Evolutionary conservation across 139 green algal genomes (phyloP).

Genomic region (Chloropicon primus): DNA sequence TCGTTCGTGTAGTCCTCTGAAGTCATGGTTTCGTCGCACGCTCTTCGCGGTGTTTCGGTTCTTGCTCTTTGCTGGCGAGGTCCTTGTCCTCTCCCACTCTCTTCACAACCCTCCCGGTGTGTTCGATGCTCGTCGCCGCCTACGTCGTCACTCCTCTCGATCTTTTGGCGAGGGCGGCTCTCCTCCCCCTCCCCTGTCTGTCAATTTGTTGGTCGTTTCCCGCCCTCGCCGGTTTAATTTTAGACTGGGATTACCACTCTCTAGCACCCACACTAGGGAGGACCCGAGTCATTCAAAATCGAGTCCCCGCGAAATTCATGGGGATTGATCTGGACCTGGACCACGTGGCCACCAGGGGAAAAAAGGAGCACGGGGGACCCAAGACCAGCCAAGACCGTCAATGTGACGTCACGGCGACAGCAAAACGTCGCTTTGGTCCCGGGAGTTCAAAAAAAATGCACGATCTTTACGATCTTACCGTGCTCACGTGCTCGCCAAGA

Average conservation of each 20-base stretch:
- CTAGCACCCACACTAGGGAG: too few species aligned
- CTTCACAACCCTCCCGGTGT: not conserved
- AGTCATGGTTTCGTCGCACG: not conserved
- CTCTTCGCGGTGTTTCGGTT: too few species aligned
- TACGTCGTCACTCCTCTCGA: not conserved
- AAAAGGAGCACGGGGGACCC: not conserved
- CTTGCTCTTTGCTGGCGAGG: not conserved
- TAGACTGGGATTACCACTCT: too few species aligned
- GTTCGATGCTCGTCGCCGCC: not conserved
- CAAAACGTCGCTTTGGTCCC: not conserved
- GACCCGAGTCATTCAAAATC: too few species aligned
- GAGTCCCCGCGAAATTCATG: too few species aligned
- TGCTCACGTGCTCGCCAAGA: too few species aligned
- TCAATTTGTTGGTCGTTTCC: too few species aligned
- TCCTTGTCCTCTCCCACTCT: not conserved
- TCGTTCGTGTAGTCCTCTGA: slow-evolving; percentile 25
- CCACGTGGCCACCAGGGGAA: too few species aligned
- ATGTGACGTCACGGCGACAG: not conserved
- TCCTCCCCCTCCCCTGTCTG: not conserved
- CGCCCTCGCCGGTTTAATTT: too few species aligned
- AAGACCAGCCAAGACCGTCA: not conserved
- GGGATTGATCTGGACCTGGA: too few species aligned
- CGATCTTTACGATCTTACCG: too few species aligned
- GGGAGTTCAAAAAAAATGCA: too few species aligned
- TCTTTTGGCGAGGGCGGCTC: not conserved